Base-by-base conservation (phyloP, 345 rosid species). In the Brassica carinata region DNA sequence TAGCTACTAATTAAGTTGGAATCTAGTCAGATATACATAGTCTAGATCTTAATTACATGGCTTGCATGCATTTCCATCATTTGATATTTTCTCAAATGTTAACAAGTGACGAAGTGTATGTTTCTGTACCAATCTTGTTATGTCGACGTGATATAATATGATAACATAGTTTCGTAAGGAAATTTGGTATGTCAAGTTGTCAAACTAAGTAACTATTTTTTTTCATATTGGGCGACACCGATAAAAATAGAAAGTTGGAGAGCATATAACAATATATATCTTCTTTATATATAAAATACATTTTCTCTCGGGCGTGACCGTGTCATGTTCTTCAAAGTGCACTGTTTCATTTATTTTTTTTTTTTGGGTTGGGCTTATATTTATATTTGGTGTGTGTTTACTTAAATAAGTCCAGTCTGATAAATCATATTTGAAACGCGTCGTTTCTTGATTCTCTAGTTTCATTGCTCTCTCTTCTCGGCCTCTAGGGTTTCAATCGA, bases 1-100 rank as follows among this genome's bases (percentile, higher is more conserved):
- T 69, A 7, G 8, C 34, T 64, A 29, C 31, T 29, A 29, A 29
- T 29, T 29, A 64, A 71, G 81, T 78, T 78, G 77, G 5, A 64
- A 64, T 71, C 72, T 71, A 64, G 76, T 78, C 72, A 78, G 43
- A 63, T 53, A 1, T 53, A 63, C 36, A 1, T 53, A 64, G 30
- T 51, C 14, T 31, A 48, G 7, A 8, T 62, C 65, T 62, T 62
- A 62, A 10, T 26, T 5, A 61, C 65, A 66, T 55, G 65, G 68
- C 57, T 67, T 36, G 67, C 40, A 58, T 38, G 67, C 43, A 15
- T 76, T 53, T 75, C 64, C 64, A 61, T 27, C 13, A 62, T 62
- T 0, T 61, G 11, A 17, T 59, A 59, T 62, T 10, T 59, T 59
- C 5, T 9, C 5, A 19, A 59, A 59, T 45, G 15, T 9, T 45